Conservation (phyloP, 2,329 filamentous ascomycete genomes). For the Trichoderma hamatum region DNA sequence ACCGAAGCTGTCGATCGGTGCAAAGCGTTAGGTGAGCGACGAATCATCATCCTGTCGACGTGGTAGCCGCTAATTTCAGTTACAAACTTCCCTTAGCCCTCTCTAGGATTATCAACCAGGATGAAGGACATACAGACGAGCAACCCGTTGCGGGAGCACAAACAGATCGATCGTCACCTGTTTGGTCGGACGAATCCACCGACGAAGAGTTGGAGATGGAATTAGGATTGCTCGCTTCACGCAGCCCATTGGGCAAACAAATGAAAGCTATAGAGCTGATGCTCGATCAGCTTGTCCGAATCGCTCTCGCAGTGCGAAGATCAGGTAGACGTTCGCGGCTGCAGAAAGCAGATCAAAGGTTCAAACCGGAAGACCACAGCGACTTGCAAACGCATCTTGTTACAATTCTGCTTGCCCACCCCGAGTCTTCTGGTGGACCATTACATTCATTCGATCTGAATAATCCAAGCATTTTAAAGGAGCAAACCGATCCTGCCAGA, state of each 20-base stretch:
- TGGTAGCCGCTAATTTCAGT: background rate
- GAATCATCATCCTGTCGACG: background rate
- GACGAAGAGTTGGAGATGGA: background rate
- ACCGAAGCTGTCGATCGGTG: slow-evolving; percentile 13
- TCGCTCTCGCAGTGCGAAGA: slow-evolving; percentile 25
- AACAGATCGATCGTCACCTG: background rate
- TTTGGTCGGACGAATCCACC: slow-evolving; percentile 2
- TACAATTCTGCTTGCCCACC: background rate
- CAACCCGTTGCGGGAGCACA: background rate
- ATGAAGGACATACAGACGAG: background rate
- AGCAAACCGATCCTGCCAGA: background rate
- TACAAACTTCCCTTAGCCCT: background rate
- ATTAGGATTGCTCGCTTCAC: background rate
- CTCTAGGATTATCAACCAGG: background rate
- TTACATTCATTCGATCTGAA: background rate
- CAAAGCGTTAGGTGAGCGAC: background rate
- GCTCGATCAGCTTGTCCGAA: slow-evolving; percentile 23
- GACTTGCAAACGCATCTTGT: slow-evolving; percentile 11
- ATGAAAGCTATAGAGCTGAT: slow-evolving; percentile 21
- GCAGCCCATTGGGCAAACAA: background rate
- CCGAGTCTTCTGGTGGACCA: background rate
- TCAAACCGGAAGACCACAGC: slow-evolving; percentile 11
- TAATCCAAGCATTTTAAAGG: background rate
- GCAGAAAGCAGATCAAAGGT: slow-evolving; percentile 19
- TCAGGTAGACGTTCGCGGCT: slow-evolving; percentile 22